Evolutionary conservation across 805 yeast species (phyloP).

Genomic region (Jamesozyma lodderae): DNA sequence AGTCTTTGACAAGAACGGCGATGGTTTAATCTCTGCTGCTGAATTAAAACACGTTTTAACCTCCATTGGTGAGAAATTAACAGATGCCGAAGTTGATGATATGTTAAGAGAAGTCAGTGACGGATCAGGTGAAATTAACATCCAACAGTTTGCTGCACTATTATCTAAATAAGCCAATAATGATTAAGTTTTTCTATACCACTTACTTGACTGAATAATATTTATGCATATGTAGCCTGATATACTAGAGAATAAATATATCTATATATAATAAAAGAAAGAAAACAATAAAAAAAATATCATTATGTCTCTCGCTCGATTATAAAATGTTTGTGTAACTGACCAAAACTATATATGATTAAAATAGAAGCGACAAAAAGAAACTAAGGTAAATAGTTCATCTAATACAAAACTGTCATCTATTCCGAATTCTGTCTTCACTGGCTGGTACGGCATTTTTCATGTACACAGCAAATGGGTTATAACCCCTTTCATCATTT

Average conservation of each 20-base stretch:
- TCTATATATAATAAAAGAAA: background rate
- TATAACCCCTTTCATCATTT: constrained; percentile 16
- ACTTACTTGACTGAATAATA: background rate
- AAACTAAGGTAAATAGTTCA: background rate
- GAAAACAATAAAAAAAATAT: background rate
- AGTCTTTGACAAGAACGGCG: constrained; percentile 94
- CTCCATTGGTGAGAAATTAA: constrained; percentile 91
- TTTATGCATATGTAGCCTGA: background rate
- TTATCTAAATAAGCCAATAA: constrained; percentile 72
- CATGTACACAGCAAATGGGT: constrained; percentile 32
- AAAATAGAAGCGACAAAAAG: background rate
- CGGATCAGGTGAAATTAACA: constrained; percentile 95
- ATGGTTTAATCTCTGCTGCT: constrained; percentile 93
- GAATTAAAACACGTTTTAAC: constrained; percentile 95
- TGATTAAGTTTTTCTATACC: background rate
- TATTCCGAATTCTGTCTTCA: constrained; percentile 28
- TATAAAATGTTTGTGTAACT: background rate
- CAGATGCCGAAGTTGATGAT: constrained; percentile 95
- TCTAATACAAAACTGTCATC: background rate
- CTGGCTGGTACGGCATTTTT: constrained; percentile 33
- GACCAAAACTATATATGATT: background rate
- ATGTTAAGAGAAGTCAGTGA: constrained; percentile 94
- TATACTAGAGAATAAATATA: background rate
- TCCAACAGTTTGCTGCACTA: constrained; percentile 90
- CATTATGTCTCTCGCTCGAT: background rate